Evolutionary conservation across 1,139 yeast species (phyloP).

Genomic region (Suhomyces ambrosiae): DNA sequence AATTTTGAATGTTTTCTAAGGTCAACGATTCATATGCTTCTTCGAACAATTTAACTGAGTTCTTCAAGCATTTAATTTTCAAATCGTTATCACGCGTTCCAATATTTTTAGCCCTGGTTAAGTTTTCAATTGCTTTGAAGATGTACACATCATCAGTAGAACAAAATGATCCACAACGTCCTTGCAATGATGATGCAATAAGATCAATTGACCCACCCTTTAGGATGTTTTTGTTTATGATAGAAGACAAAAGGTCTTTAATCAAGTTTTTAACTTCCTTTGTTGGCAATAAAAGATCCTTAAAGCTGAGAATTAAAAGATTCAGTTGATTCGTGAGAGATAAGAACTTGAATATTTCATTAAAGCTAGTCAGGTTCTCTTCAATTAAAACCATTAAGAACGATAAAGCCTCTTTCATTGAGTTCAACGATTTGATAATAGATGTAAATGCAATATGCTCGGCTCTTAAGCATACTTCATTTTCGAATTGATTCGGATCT

Average conservation of each 20-base stretch:
- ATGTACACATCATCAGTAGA: constrained; percentile 91
- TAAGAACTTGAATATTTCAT: constrained; percentile 71
- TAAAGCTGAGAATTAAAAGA: constrained; percentile 66
- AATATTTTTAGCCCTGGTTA: constrained; percentile 81
- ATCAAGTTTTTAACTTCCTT: constrained; percentile 65
- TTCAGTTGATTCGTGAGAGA: constrained; percentile 68
- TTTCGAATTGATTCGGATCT: constrained; percentile 49
- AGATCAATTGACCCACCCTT: constrained; percentile 94
- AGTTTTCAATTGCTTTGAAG: constrained; percentile 89
- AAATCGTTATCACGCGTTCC: constrained; percentile 72
- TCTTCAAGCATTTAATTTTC: constrained; percentile 66
- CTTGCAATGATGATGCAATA: constrained; percentile 85
- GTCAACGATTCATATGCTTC: constrained; percentile 79
- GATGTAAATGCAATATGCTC: constrained; percentile 89
- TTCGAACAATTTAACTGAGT: constrained; percentile 76
- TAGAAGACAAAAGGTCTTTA: constrained; percentile 83
- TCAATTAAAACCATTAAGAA: constrained; percentile 81
- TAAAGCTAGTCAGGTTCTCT: constrained; percentile 54
- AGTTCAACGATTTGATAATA: constrained; percentile 69
- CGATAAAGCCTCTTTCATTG: constrained; percentile 87
- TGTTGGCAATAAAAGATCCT: constrained; percentile 74
- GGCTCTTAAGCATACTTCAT: constrained; percentile 80
- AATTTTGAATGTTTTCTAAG: constrained; percentile 78
- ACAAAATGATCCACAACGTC: constrained; percentile 93
- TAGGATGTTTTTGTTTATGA: constrained; percentile 83